A percentile compares a stretch with the other conserved stretches of the same genome.
Evolutionary conservation across 352 stramenopile genomes (phyloP).

Genomic region (Phytopythium ostracodes): DNA sequence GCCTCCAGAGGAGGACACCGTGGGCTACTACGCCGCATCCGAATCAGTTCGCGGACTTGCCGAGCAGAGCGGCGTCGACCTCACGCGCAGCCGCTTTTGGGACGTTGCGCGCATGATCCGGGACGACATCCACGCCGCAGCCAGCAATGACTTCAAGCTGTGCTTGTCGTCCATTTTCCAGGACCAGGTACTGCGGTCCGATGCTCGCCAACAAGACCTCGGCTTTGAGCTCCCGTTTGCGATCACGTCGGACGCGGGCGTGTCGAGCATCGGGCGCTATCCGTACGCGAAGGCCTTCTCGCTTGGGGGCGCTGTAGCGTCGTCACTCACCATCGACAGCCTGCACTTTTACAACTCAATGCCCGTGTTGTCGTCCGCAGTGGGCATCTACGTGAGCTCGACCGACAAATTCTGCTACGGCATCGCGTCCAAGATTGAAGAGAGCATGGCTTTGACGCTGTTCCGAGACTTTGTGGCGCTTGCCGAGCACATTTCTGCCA

Average conservation of each 20-base stretch:
- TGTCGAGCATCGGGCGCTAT: slow-evolving; percentile 27
- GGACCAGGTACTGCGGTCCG: slow-evolving; percentile 25
- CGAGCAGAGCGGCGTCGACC: slow-evolving; percentile 27
- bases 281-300: slow-evolving; percentile 20
- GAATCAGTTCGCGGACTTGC: slow-evolving; percentile 6
- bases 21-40: slow-evolving; percentile 32
- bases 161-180: slow-evolving; percentile 21
- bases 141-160: slow-evolving; percentile 27
- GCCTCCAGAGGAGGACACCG: slow-evolving; percentile 21
- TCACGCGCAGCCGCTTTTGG: slow-evolving; percentile 38
- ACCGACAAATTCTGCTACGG: slow-evolving; percentile 52
- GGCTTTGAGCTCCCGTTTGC: slow-evolving; percentile 26
- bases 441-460: slow-evolving; percentile 17
- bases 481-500: slow-evolving; percentile 18
- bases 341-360: slow-evolving; percentile 56
- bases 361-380: slow-evolving; percentile 41
- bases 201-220: slow-evolving; percentile 12
- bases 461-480: slow-evolving; percentile 33
- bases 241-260: slow-evolving; percentile 17
- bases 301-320: slow-evolving; percentile 5
- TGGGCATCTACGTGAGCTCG: slow-evolving; percentile 39
- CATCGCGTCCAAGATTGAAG: slow-evolving; percentile 53
- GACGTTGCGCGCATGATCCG: slow-evolving; percentile 29
- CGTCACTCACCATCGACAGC: slow-evolving; percentile 19
- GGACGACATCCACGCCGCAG: slow-evolving; percentile 15